Percentiles rank a stretch among this genome's conserved stretches.
Conservation (phyloP, 2,329 filamentous ascomycete genomes). For the Aureobasidium sp. region DNA sequence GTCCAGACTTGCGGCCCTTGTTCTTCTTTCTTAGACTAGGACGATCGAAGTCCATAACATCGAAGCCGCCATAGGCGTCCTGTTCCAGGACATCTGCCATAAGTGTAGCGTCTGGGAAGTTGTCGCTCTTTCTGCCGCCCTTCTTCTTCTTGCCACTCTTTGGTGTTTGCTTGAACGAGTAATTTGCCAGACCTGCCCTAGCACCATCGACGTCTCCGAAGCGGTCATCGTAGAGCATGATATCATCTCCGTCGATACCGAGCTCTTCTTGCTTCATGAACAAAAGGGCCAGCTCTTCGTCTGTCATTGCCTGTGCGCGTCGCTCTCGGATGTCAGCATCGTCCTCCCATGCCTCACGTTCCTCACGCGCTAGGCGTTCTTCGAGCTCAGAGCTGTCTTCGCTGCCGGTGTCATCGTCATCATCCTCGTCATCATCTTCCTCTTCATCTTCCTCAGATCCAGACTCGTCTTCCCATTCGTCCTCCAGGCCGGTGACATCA, state of each 20-base stretch:
- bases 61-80: constrained; percentile 62
- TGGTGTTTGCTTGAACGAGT: constrained; percentile 18
- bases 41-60: constrained; percentile 76
- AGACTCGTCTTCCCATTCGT: constrained; percentile 17
- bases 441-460: constrained; percentile 26
- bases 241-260: constrained; percentile 53
- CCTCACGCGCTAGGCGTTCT: constrained; percentile 27
- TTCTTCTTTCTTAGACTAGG: constrained; percentile 59
- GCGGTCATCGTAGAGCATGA: constrained; percentile 48
- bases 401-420: constrained; percentile 33
- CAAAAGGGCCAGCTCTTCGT: constrained; percentile 56
- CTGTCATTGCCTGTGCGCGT: constrained; percentile 39
- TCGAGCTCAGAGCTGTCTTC: constrained; percentile 30
- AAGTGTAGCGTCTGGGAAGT: constrained; percentile 48
- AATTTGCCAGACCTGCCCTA: constrained; percentile 25
- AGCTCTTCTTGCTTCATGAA: constrained; percentile 58
- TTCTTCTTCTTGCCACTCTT: constrained; percentile 18
- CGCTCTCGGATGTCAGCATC: constrained; percentile 37
- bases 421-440: constrained; percentile 32
- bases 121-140: constrained; percentile 23
- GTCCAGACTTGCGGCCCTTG: constrained; percentile 47
- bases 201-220: constrained; percentile 28
- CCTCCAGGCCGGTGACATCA: constrained; percentile 12
- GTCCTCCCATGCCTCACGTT: constrained; percentile 32
- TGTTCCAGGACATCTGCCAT: constrained; percentile 54